These are phyloP conservation scores for Scutellaria barbata DNA, from an alignment of 257 asterid species.

Conservation along the genomic window DNA sequence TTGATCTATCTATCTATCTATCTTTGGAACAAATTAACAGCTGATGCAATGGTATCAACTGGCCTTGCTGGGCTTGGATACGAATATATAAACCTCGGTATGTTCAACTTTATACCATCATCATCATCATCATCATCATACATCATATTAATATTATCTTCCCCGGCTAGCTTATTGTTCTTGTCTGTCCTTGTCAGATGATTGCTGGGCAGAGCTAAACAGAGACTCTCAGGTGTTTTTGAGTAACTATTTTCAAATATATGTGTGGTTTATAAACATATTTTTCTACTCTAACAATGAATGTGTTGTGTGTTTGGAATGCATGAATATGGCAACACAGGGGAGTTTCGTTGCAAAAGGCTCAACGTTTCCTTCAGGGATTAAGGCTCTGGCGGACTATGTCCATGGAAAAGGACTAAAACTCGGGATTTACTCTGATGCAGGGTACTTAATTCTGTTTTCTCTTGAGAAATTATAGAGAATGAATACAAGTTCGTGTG, in stretches of 20 bases:
- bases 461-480: background rate
- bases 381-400: conserved; percentile 85
- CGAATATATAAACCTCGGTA: conserved; percentile 70
- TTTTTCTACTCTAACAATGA: no score
- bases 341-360: conserved; percentile 69
- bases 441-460: conserved; percentile 54
- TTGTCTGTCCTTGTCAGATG: conserved; percentile 58
- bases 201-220: conserved; percentile 91
- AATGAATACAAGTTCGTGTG: background rate
- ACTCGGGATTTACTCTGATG: conserved; percentile 88
- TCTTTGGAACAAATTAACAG: conserved; percentile 29
- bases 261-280: no score
- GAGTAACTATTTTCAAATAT: no score
- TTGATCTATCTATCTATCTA: no score
- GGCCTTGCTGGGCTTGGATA: conserved; percentile 81
- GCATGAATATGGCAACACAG: conserved; percentile 37
- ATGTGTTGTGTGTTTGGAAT: background rate
- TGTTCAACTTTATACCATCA: background rate
- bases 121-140: background rate
- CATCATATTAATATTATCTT: background rate
- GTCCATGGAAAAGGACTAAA: conserved; percentile 85
- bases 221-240: conserved; percentile 67
- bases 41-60: conserved; percentile 77
- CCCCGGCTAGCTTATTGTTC: background rate
- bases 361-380: conserved; percentile 88